phyloP scores from a whole-genome alignment of 805 yeast species.

The Monosporozyma servazzii region DNA sequence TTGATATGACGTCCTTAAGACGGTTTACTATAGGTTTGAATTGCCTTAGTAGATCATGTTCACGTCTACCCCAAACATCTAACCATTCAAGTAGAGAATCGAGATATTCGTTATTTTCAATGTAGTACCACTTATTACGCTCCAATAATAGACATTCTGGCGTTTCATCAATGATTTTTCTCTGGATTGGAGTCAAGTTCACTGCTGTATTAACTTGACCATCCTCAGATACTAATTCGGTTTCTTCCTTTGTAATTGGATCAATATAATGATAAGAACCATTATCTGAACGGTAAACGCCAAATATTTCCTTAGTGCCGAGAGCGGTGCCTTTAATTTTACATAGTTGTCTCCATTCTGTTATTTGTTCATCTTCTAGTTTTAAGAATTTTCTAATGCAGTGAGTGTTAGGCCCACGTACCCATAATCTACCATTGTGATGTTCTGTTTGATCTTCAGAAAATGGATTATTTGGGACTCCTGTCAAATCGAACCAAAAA shows the following conservation, averaged over 20 bases:
- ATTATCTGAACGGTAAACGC: conserved; percentile 15
- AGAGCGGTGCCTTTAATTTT: conserved; percentile 12
- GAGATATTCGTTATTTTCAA: conserved; percentile 53
- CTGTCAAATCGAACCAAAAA: conserved; percentile 92
- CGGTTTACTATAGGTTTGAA: conserved; percentile 25
- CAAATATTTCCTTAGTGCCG: conserved; percentile 23
- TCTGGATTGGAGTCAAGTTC: conserved; percentile 32
- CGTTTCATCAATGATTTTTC: conserved; percentile 61
- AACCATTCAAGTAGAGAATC: conserved; percentile 54
- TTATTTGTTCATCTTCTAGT: conserved; percentile 20
- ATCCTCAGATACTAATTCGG: conserved; percentile 14
- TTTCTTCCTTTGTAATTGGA: conserved; percentile 11
- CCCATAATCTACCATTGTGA: conserved; percentile 77
- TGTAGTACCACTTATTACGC: conserved; percentile 55
- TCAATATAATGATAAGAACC: conserved; percentile 11
- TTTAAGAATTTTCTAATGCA: conserved; percentile 32
- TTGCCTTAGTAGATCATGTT: conserved; percentile 50
- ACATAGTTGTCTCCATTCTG: conserved; percentile 23
- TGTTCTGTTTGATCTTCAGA: conserved; percentile 46
- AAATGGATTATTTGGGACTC: conserved; percentile 48
- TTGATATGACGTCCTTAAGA: conserved; percentile 37
- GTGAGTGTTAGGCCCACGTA: conserved; percentile 75
- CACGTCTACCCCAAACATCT: conserved; percentile 68
- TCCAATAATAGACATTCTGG: conserved; percentile 45
- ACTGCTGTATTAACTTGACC: conserved; percentile 14